Base-by-base conservation (phyloP, 495 filamentous ascomycete species). In the Penicillium cataractarum region DNA sequence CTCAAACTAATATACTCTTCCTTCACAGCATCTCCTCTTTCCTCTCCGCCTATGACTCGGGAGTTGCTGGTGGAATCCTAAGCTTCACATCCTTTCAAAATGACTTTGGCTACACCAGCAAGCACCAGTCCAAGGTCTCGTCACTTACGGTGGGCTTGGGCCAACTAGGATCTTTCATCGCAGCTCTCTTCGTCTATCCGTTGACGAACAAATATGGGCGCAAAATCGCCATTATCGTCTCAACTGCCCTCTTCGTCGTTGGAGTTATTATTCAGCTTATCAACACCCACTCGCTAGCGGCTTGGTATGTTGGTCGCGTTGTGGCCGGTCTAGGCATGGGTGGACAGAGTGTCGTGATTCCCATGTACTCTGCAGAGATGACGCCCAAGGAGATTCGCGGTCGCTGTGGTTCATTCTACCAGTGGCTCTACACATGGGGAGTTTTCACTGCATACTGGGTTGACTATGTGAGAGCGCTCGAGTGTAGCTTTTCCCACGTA, bases 311-410 rank as follows among this genome's bases (percentile, higher is more conserved):
- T 0, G 80, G 76, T n/a, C 74, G 85, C 60, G 71, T 85, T 29
- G 71, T 87, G 42, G 77, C 80, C 24, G 85, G 85, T 22, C 64
- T 89, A 24, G 85, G 85, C 0, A 79, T 87, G 63, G 85, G 85
- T 2, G 82, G 77, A 8, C 81, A 84, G 9, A 81, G 83, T 9
- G 82, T 82, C 2, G 79, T 85, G 27, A 82, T 85, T 0, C 85
- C 86, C 6, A 87, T 85, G 66, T 85, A 82, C 64, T 76, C 78
- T 12, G 76, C 80, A 29, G 85, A 87, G 70, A 86, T 82, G 76
- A 82, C 82, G 40, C 83, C 84, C 2, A 83, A 80, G 58, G 75
- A 83, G 13, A 80, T 85, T 53, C 76, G 84, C 53, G 84, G 81
- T 19, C 76, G 83, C 21, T 76, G 84, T 26, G 83, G 81, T 54